A percentile compares a stretch with the other conserved stretches of the same genome.
These are phyloP conservation scores for Lycium barbarum DNA, from an alignment of 257 asterid species.

Conservation along the genomic window DNA sequence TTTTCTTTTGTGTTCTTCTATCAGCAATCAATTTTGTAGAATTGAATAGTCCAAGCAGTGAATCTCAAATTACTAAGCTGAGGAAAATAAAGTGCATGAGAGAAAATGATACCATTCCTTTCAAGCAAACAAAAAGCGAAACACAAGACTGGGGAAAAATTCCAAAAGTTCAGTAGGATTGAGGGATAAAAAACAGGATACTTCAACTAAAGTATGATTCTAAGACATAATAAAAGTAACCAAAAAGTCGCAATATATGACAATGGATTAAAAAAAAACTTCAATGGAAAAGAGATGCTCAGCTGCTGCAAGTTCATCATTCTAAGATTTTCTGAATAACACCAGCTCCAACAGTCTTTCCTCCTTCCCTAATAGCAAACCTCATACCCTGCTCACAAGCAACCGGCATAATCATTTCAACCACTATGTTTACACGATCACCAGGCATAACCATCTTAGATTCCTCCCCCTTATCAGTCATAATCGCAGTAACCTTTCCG, in stretches of 20 bases:
- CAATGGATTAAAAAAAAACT: slow-evolving; percentile 23
- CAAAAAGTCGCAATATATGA: slow-evolving; percentile 31
- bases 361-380: slow-evolving; percentile 95
- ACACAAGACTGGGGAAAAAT: not conserved
- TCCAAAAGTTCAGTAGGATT: slow-evolving; percentile 34
- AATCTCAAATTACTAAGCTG: not conserved
- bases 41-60: not conserved
- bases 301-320: slow-evolving; percentile 39
- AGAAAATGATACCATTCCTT: slow-evolving; percentile 23
- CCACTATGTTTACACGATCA: slow-evolving; percentile 94
- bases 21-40: slow-evolving; percentile 3
- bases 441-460: slow-evolving; percentile 99
- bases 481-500: slow-evolving; percentile 47
- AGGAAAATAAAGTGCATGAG: slow-evolving; percentile 15
- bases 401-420: slow-evolving; percentile 88
- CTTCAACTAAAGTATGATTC: slow-evolving; percentile 47
- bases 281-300: slow-evolving; percentile 11
- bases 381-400: slow-evolving; percentile 99
- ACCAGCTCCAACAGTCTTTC: slow-evolving; percentile 96
- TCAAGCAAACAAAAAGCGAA: slow-evolving; percentile 21
- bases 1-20: slow-evolving; percentile 9
- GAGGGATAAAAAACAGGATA: slow-evolving; percentile 38
- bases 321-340: slow-evolving; percentile 83
- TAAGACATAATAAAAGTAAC: slow-evolving; percentile 29
- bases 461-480: slow-evolving; percentile 65